Evolutionary conservation across 1,284 basidiomycete species (phyloP).

Genomic region (Apiotrichum laibachii): DNA sequence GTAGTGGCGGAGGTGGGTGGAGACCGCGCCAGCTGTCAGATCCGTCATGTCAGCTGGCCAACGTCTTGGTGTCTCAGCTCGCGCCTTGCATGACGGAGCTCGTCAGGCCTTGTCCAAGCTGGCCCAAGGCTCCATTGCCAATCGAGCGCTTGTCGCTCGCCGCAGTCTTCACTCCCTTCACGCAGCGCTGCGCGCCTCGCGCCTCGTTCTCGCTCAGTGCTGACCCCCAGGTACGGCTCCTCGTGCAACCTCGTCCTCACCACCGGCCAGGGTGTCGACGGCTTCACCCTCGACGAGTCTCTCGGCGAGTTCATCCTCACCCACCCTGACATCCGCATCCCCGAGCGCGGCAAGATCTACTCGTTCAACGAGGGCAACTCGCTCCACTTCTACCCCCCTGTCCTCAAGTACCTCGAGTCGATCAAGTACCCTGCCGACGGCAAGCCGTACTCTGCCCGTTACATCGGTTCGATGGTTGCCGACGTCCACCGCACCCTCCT

Average conservation of each 20-base stretch:
- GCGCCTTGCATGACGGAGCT: no score
- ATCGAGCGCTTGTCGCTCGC: no score
- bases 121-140: no score
- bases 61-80: no score
- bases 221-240: slow-evolving; percentile 78
- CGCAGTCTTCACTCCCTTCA: no score
- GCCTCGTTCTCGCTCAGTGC: background rate
- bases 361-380: slow-evolving; percentile 99
- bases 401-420: slow-evolving; percentile 82
- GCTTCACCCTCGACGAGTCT: slow-evolving; percentile 93
- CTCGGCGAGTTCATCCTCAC: slow-evolving; percentile 99
- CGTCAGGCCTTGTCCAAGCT: no score
- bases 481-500: slow-evolving; percentile 81
- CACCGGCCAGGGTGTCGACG: slow-evolving; percentile 94
- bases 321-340: slow-evolving; percentile 94
- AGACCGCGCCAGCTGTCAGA: no score
- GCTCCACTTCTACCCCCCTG: slow-evolving; percentile 86
- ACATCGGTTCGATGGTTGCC: slow-evolving; percentile 96
- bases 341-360: slow-evolving; percentile 95
- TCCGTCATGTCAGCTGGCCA: no score
- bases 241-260: slow-evolving; percentile 96
- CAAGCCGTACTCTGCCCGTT: slow-evolving; percentile 83
- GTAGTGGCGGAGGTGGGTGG: slow-evolving; percentile 28
- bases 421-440: slow-evolving; percentile 83
- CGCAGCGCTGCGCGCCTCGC: background rate